Evolutionary conservation across 176 grass and related monocot species (phyloP), one percentile per base, ranked within the genome.

Genomic region (Zoysia pacifica): DNA sequence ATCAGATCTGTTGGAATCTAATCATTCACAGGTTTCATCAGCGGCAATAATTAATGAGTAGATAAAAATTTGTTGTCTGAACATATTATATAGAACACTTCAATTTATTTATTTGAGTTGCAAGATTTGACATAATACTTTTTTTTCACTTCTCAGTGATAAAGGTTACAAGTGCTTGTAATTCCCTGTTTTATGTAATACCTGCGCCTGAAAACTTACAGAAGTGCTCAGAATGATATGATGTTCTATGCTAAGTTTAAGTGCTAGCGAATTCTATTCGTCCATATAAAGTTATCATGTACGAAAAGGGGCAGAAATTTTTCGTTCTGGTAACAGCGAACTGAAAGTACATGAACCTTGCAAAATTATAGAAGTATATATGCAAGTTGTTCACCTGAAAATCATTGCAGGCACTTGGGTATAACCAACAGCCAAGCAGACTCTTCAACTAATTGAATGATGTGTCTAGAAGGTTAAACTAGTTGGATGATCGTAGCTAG

Each of bases 1-100:
- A 83, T 68, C 72, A 39, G 80, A 87, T 73, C 80, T 79, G 51
- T 62, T 83, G 61, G 68, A 87, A 73, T 61, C 68, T 79, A 87
- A 83, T 52, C 86, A 43, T 72, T 67, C 67, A 61, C n/a, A 67
- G 55, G 50, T 83, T 79, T 83, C 68, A 78, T 36, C 61, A 60
- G 86, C 65, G 42, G 41, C 60, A 82, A 66, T 82, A 28, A 72
- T 37, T 83, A 77, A 50, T 51, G 9, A 37, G 67, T 67, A 66
- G 36, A 83, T n/a, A 50, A 72, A 78, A 11, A 40, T 40, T 65
- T 39, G 11, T 65, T 65, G 15, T 65, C 37, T 10, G 36, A 13
- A 50, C 12, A 42, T 87, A 78, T 83, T 87, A 73, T 28, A 28
- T 78, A 87, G 67, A 67, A 77, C 85, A 41, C 6, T 20, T 48